A percentile compares a stretch with the other conserved stretches of the same genome.
These are phyloP conservation scores for Penicillium sp. DNA, from an alignment of 2,329 filamentous ascomycete genomes.

Conservation along the genomic window DNA sequence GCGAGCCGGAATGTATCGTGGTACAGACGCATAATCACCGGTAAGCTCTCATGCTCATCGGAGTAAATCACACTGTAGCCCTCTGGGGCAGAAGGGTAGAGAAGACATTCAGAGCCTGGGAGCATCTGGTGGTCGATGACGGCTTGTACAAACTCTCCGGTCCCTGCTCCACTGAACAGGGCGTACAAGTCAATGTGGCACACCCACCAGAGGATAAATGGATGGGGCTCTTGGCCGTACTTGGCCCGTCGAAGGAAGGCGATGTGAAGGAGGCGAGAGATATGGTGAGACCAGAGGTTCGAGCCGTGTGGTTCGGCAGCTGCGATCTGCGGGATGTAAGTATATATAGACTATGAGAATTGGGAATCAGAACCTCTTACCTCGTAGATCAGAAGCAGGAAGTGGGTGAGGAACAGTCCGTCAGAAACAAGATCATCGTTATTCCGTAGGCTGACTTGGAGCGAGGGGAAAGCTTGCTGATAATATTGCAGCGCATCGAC, in stretches of 20 bases:
- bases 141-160: slow-evolving; percentile 50
- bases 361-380: slow-evolving; percentile 32
- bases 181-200: slow-evolving; percentile 57
- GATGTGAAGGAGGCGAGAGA: slow-evolving; percentile 52
- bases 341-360: slow-evolving; percentile 15
- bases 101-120: slow-evolving; percentile 40
- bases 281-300: slow-evolving; percentile 55
- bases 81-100: slow-evolving; percentile 36
- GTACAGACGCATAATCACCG: slow-evolving; percentile 46
- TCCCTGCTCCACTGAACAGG: slow-evolving; percentile 52
- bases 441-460: slow-evolving; percentile 46
- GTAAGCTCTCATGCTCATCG: slow-evolving; percentile 39
- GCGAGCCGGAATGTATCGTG: slow-evolving; percentile 47
- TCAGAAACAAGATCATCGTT: slow-evolving; percentile 55
- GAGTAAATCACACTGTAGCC: slow-evolving; percentile 38
- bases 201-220: slow-evolving; percentile 55
- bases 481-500: slow-evolving; percentile 56
- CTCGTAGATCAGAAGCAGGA: slow-evolving; percentile 57
- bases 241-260: slow-evolving; percentile 48
- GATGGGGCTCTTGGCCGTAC: slow-evolving; percentile 47
- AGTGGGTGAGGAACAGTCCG: slow-evolving; percentile 57
- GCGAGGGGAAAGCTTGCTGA: slow-evolving; percentile 51
- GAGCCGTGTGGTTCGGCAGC: slow-evolving; percentile 47
- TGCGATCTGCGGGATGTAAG: slow-evolving; percentile 39
- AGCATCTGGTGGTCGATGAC: slow-evolving; percentile 50